These are phyloP conservation scores for Arthrobotrys sphaeroides DNA, from an alignment of 2,329 filamentous ascomycete species.

Conservation along the genomic window DNA sequence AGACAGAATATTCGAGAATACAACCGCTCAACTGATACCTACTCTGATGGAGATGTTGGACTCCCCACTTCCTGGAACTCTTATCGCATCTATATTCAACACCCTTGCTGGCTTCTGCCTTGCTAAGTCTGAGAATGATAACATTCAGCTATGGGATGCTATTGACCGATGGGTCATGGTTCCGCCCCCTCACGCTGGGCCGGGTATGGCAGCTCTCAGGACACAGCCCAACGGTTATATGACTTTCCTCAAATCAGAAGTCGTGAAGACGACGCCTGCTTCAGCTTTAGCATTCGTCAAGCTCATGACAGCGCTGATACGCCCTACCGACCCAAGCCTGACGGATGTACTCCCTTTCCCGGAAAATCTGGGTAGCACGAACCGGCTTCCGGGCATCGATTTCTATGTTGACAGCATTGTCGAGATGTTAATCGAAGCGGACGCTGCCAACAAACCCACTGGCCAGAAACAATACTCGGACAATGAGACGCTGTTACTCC, in stretches of 20 bases:
- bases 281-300: slow-evolving; percentile 85
- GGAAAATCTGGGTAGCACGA: slow-evolving; percentile 79
- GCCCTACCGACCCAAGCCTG: slow-evolving; percentile 69
- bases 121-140: slow-evolving; percentile 74
- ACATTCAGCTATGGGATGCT: slow-evolving; percentile 78
- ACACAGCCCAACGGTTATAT: slow-evolving; percentile 47
- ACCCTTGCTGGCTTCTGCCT: slow-evolving; percentile 79
- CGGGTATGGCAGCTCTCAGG: slow-evolving; percentile 35
- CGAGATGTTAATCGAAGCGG: slow-evolving; percentile 62
- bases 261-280: slow-evolving; percentile 81
- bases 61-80: slow-evolving; percentile 62
- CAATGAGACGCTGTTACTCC: slow-evolving; percentile 63
- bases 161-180: slow-evolving; percentile 74
- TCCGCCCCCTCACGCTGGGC: slow-evolving; percentile 46
- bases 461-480: slow-evolving; percentile 46
- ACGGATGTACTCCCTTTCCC: slow-evolving; percentile 85
- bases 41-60: slow-evolving; percentile 83
- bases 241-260: slow-evolving; percentile 73
- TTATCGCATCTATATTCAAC: slow-evolving; percentile 70
- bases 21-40: slow-evolving; percentile 75
- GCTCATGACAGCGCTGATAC: slow-evolving; percentile 77
- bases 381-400: slow-evolving; percentile 85
- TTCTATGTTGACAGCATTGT: slow-evolving; percentile 91
- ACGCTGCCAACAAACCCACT: slow-evolving; percentile 26
- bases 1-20: slow-evolving; percentile 74